These are phyloP conservation scores for Gloeostereum incarnatum DNA, from an alignment of 768 basidiomycete genomes.

Conservation along the genomic window DNA sequence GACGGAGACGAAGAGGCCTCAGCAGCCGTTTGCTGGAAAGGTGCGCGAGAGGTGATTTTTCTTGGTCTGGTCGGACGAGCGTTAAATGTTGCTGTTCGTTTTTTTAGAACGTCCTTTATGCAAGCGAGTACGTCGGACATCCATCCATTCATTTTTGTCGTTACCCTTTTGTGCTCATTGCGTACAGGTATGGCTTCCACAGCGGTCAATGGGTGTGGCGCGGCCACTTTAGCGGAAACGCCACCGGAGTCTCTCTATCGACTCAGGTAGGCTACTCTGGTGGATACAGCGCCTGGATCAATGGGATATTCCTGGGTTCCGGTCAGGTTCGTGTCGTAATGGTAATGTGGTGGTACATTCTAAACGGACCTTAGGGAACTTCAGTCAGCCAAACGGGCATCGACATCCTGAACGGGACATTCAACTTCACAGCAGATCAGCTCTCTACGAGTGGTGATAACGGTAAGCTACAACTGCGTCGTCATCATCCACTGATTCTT, in stretches of 20 bases:
- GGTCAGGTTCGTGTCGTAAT: too few species aligned
- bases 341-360: too few species aligned
- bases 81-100: neutral
- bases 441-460: conserved; percentile 19
- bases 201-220: conserved; percentile 34
- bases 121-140: conserved; percentile 17
- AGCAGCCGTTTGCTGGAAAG: conserved; percentile 47
- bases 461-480: conserved; percentile 8
- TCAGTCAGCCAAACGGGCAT: conserved; percentile 22
- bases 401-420: conserved; percentile 20
- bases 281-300: conserved; percentile 35
- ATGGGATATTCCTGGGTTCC: conserved; percentile 31
- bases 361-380: too few species aligned
- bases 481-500: neutral
- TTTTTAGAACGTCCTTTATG: conserved; percentile 18
- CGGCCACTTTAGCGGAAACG: conserved; percentile 31
- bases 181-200: conserved; percentile 19
- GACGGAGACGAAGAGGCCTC: conserved; percentile 46
- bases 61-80: too few species aligned
- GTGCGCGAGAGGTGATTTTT: conserved; percentile 21
- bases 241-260: conserved; percentile 27
- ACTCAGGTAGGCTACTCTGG: conserved; percentile 36
- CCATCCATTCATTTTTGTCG: neutral
- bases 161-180: neutral
- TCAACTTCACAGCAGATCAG: conserved; percentile 24